These are phyloP conservation scores for Phaseolus coccineus DNA, from an alignment of 331 rosid species.

Conservation along the genomic window DNA sequence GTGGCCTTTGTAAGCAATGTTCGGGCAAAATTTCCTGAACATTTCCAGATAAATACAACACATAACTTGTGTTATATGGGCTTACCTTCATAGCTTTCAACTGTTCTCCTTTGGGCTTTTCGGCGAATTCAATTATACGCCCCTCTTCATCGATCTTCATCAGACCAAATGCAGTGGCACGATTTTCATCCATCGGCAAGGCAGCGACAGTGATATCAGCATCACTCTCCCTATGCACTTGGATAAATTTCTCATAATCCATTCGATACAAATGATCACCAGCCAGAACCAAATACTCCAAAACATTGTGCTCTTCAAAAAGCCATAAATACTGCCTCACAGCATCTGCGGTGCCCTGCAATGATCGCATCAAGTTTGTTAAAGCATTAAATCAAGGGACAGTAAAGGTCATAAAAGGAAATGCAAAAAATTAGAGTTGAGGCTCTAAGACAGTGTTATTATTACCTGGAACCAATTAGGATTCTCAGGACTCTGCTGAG, in stretches of 20 bases:
- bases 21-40: not conserved
- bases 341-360: constrained; percentile 98
- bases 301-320: constrained; percentile 94
- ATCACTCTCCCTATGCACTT: constrained; percentile 93
- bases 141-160: constrained; percentile 99
- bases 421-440: constrained; percentile 3
- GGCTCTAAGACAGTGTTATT: not conserved
- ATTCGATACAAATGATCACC: constrained; percentile 96
- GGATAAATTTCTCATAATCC: constrained; percentile 96
- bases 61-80: not conserved
- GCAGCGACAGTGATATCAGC: constrained; percentile 99
- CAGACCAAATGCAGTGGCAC: constrained; percentile 94
- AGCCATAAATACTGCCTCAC: constrained; percentile 96
- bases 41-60: not conserved
- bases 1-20: not conserved
- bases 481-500: constrained; percentile 98
- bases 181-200: constrained; percentile 95
- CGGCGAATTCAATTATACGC: constrained; percentile 88
- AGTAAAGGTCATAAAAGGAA: constrained; percentile 3
- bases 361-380: constrained; percentile 12
- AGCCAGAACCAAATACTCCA: constrained; percentile 89
- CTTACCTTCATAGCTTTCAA: constrained; percentile 91
- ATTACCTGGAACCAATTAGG: constrained; percentile 99
- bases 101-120: constrained; percentile 97
- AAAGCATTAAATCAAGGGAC: constrained; percentile 1